These are phyloP conservation scores for Kwoniella bestiolae DNA, from an alignment of 768 basidiomycete genomes.

Conservation along the genomic window DNA sequence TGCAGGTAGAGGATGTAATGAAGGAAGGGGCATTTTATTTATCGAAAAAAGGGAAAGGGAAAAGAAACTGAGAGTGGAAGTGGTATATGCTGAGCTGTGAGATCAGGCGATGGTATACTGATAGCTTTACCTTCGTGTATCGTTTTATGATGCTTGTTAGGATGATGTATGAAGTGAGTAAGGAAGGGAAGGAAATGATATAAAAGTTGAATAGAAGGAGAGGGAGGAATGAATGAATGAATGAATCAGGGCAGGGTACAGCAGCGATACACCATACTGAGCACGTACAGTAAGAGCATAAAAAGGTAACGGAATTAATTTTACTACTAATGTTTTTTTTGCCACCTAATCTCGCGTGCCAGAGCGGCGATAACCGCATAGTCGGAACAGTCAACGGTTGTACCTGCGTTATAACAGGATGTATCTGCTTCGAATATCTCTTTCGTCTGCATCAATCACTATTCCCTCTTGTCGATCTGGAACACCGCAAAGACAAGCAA, in stretches of 20 bases:
- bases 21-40: constrained; percentile 35
- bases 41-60: constrained; percentile 4
- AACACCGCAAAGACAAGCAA: too few relatives aligned
- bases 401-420: too few relatives aligned
- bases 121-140: neutral
- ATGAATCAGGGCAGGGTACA: neutral
- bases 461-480: too few relatives aligned
- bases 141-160: too few relatives aligned
- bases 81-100: neutral
- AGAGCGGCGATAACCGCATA: neutral
- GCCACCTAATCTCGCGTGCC: neutral
- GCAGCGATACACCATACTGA: neutral
- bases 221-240: neutral
- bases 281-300: neutral
- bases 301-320: constrained; percentile 7
- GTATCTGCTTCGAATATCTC: neutral
- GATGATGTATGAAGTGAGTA: neutral
- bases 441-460: neutral
- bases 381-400: neutral
- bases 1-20: constrained; percentile 46
- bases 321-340: neutral
- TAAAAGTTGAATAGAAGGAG: too few relatives aligned
- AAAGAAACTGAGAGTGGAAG: neutral
- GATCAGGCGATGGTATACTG: constrained; percentile 2
- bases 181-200: neutral